Evolutionary conservation across 2,329 filamentous ascomycete genomes (phyloP).

Genomic region (Cyphellophora europaea): DNA sequence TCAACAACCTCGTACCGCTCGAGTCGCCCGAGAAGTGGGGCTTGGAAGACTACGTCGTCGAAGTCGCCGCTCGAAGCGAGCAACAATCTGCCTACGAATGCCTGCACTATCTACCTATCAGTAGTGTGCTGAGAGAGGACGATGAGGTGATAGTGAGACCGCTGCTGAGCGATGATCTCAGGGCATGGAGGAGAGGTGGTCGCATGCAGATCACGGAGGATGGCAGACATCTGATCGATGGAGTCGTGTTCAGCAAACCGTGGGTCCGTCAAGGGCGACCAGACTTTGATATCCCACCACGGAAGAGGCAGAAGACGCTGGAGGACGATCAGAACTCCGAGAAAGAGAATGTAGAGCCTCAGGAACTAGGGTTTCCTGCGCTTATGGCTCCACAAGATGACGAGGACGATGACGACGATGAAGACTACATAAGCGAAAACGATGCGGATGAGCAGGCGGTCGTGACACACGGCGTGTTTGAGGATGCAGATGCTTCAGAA

Average conservation of each 20-base stretch:
- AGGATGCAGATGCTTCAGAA: conserved; percentile 21
- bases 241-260: conserved; percentile 71
- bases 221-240: conserved; percentile 75
- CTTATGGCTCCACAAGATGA: conserved; percentile 18
- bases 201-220: conserved; percentile 71
- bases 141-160: conserved; percentile 81
- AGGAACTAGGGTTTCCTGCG: conserved; percentile 19
- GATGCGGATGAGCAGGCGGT: conserved; percentile 6
- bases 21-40: conserved; percentile 69
- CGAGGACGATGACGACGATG: conserved; percentile 18
- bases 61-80: conserved; percentile 43
- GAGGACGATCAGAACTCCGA: conserved; percentile 22
- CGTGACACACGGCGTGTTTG: conserved; percentile 14
- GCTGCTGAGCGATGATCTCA: conserved; percentile 64
- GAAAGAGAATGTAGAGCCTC: conserved; percentile 10
- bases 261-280: conserved; percentile 57
- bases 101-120: conserved; percentile 70
- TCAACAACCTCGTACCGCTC: conserved; percentile 73
- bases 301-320: conserved; percentile 54
- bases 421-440: conserved; percentile 10
- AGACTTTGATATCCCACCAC: conserved; percentile 59
- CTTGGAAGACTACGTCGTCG: conserved; percentile 80
- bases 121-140: conserved; percentile 64
- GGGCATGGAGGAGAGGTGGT: conserved; percentile 62
- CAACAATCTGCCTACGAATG: conserved; percentile 61